Conservation (phyloP, 1,139 yeast species). For the Kodamaea fungicola region DNA sequence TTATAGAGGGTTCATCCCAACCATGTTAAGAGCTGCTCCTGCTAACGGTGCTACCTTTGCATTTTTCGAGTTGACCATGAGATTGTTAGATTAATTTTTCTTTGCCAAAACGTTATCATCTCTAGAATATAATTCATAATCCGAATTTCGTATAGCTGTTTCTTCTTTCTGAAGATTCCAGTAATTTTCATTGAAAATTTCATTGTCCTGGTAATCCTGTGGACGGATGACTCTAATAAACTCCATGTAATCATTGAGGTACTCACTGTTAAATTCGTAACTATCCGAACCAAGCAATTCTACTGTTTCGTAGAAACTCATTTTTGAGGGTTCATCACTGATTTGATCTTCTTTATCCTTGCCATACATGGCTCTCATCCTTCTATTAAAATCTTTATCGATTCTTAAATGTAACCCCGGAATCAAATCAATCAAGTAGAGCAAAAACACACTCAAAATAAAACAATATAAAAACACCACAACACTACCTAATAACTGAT, state of each 20-base stretch:
- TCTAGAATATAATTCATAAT: constrained; percentile 17
- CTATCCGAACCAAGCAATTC: constrained; percentile 51
- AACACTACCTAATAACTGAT: constrained; percentile 44
- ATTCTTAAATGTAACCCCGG: constrained; percentile 50
- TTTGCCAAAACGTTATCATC: constrained; percentile 4
- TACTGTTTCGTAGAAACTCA: constrained; percentile 22
- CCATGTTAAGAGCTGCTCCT: constrained; percentile 92
- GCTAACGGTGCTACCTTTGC: constrained; percentile 96
- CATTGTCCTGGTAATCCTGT: constrained; percentile 32
- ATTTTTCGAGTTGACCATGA: constrained; percentile 84
- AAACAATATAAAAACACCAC: constrained; percentile 41
- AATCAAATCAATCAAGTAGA: constrained; percentile 39
- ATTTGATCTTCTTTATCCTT: constrained; percentile 15
- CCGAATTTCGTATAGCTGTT: constrained; percentile 11
- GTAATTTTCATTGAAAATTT: constrained; percentile 8
- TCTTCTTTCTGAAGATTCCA: constrained; percentile 7
- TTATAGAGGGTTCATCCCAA: constrained; percentile 84
- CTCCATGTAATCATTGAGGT: constrained; percentile 46
- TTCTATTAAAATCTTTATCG: constrained; percentile 36
- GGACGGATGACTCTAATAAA: constrained; percentile 43
- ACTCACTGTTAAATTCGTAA: constrained; percentile 53
- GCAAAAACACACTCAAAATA: constrained; percentile 31
- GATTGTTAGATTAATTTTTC: constrained; percentile 39
- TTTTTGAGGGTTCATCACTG: constrained; percentile 14
- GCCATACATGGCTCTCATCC: constrained; percentile 21